Percentiles rank a stretch among this genome's conserved stretches.
Evolutionary conservation across 1,284 basidiomycete species (phyloP).

Genomic region (Cutaneotrichosporon spelunceum): DNA sequence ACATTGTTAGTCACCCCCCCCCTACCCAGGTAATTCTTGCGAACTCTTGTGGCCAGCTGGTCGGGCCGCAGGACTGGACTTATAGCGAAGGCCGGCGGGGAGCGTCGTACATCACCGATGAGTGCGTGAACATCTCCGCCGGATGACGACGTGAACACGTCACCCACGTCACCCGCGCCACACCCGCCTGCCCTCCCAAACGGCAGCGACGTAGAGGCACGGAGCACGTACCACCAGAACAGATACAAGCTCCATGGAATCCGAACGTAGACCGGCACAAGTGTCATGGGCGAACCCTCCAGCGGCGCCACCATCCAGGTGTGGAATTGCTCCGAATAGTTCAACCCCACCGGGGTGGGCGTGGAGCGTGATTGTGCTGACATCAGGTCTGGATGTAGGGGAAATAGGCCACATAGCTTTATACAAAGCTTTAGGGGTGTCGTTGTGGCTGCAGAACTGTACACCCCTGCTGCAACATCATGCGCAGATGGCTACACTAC

Average conservation of each 20-base stretch:
- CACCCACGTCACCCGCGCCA: not conserved
- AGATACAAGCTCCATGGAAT: not conserved
- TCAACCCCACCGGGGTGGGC: not conserved
- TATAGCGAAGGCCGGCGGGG: not conserved
- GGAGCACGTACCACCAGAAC: not conserved
- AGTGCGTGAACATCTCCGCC: not conserved
- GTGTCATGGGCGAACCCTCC: not conserved
- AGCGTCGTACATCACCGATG: not conserved
- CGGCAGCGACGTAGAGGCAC: not conserved
- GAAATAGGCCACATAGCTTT: too few species aligned
- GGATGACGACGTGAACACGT: not conserved
- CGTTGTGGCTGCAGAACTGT: not conserved
- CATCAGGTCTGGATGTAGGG: not conserved
- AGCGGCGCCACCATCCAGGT: not conserved
- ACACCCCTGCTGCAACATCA: too few species aligned
- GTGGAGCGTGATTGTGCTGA: not conserved
- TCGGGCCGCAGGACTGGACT: not conserved
- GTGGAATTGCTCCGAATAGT: not conserved
- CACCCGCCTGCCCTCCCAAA: not conserved
- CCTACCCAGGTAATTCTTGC: not conserved
- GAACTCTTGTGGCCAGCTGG: not conserved
- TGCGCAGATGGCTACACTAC: too few species aligned
- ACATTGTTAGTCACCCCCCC: not conserved
- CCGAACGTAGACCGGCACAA: not conserved
- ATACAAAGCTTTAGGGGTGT: not conserved